Evolutionary conservation across 2,329 filamentous ascomycete species (phyloP).

Genomic region (Teratosphaeria gauchensis): DNA sequence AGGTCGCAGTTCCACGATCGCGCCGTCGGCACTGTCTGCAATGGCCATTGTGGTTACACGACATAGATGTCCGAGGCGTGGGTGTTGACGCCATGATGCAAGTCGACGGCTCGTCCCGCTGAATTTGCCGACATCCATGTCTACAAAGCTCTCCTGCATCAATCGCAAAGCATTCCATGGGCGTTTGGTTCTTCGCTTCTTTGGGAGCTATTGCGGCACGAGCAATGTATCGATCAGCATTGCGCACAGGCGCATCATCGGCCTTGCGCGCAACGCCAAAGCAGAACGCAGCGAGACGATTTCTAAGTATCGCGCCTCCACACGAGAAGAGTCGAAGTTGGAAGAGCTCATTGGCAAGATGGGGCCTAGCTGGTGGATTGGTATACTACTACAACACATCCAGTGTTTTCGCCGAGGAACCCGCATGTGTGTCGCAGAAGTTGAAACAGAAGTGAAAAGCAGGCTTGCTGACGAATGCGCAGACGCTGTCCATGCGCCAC

Average conservation of each 20-base stretch:
- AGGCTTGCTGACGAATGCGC: slow-evolving; percentile 4
- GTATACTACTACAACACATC: slow-evolving; percentile 95
- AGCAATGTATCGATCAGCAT: slow-evolving; percentile 44
- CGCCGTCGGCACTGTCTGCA: not conserved
- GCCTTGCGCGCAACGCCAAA: slow-evolving; percentile 23
- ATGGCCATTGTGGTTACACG: not conserved
- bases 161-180: not conserved
- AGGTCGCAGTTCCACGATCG: slow-evolving; percentile 9
- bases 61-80: not conserved
- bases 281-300: slow-evolving; percentile 33
- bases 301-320: slow-evolving; percentile 49
- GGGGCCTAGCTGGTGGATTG: slow-evolving; percentile 64
- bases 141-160: not conserved
- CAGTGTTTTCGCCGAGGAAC: slow-evolving; percentile 75
- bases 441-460: not conserved
- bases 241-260: slow-evolving; percentile 32
- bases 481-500: slow-evolving; percentile 26
- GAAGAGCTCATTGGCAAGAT: slow-evolving; percentile 65
- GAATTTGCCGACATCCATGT: not conserved
- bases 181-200: not conserved
- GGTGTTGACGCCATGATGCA: not conserved
- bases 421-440: slow-evolving; percentile 49
- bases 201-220: not conserved
- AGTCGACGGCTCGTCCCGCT: not conserved
- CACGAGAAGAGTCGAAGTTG: slow-evolving; percentile 63